Evolutionary conservation across 1,284 basidiomycete genomes (phyloP).

Genomic region (Marasmius tenuissimus): DNA sequence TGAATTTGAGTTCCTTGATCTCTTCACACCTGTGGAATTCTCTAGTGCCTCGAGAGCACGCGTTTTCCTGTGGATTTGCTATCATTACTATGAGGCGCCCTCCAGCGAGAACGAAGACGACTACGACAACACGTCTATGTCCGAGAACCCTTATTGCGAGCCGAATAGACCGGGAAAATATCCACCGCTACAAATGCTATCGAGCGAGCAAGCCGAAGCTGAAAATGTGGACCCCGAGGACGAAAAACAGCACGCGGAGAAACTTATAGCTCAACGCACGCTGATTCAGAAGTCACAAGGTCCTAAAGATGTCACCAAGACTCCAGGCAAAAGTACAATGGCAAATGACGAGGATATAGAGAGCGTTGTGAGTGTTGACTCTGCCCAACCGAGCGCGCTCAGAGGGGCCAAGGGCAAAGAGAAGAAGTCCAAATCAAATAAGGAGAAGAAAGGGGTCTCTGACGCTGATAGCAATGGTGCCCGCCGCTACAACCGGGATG

Average conservation of each 20-base stretch:
- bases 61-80: slow-evolving; percentile 67
- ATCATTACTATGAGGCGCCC: slow-evolving; percentile 54
- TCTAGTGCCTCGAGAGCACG: slow-evolving; percentile 63
- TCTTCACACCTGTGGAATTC: slow-evolving; percentile 62
- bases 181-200: slow-evolving; percentile 40
- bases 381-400: neutral
- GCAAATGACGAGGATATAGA: slow-evolving; percentile 9
- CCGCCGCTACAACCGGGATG: neutral
- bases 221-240: slow-evolving; percentile 50
- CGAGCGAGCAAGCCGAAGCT: slow-evolving; percentile 46
- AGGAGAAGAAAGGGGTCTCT: neutral
- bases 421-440: slow-evolving; percentile 6
- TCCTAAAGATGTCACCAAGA: slow-evolving; percentile 32
- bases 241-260: slow-evolving; percentile 35
- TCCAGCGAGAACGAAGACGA: slow-evolving; percentile 34
- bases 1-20: slow-evolving; percentile 59
- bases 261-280: slow-evolving; percentile 36
- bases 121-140: slow-evolving; percentile 33
- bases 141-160: slow-evolving; percentile 59
- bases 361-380: slow-evolving; percentile 14
- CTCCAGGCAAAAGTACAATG: slow-evolving; percentile 25
- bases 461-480: neutral
- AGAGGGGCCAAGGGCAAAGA: neutral
- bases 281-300: slow-evolving; percentile 38
- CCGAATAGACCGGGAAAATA: slow-evolving; percentile 38